Percentiles rank a stretch among this genome's conserved stretches.
phyloP scores from a whole-genome alignment of 1,139 yeast genomes.

The Suhomyces chickasaworum region DNA sequence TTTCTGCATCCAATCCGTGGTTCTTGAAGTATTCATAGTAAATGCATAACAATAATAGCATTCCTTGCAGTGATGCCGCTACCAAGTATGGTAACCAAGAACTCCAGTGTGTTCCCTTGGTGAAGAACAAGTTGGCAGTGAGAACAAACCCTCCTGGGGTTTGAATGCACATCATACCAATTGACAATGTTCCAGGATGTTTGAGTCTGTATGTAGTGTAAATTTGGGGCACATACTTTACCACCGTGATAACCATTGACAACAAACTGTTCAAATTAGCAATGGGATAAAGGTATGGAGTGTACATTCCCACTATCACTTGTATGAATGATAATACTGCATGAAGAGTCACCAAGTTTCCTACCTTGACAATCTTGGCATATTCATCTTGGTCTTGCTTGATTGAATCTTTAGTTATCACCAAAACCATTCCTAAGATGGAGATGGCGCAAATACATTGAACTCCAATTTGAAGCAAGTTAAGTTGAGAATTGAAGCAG shows the following conservation, averaged over 20 bases:
- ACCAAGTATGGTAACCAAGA: slow-evolving; percentile 81
- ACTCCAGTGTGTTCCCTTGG: slow-evolving; percentile 85
- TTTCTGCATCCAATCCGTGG: slow-evolving; percentile 32
- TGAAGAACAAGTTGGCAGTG: slow-evolving; percentile 66
- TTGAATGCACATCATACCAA: slow-evolving; percentile 82
- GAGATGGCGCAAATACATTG: slow-evolving; percentile 68
- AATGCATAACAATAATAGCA: slow-evolving; percentile 52
- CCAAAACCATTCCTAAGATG: slow-evolving; percentile 57
- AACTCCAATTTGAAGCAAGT: slow-evolving; percentile 66
- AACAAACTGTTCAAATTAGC: slow-evolving; percentile 67
- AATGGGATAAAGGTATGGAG: slow-evolving; percentile 31
- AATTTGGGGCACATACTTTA: slow-evolving; percentile 83
- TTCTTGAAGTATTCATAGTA: slow-evolving; percentile 41
- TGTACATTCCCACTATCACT: slow-evolving; percentile 32
- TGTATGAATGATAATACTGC: slow-evolving; percentile 38
- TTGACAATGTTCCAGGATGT: slow-evolving; percentile 79
- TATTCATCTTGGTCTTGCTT: slow-evolving; percentile 52
- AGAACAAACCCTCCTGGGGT: slow-evolving; percentile 89
- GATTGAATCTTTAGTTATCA: slow-evolving; percentile 46
- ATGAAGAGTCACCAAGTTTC: slow-evolving; percentile 40
- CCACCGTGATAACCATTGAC: slow-evolving; percentile 61
- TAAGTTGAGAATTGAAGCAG: slow-evolving; percentile 70
- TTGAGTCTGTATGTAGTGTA: slow-evolving; percentile 66
- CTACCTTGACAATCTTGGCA: slow-evolving; percentile 42
- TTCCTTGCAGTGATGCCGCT: slow-evolving; percentile 69